Evolutionary conservation across 768 basidiomycete genomes (phyloP).

Genomic region (Mrakia frigida): DNA sequence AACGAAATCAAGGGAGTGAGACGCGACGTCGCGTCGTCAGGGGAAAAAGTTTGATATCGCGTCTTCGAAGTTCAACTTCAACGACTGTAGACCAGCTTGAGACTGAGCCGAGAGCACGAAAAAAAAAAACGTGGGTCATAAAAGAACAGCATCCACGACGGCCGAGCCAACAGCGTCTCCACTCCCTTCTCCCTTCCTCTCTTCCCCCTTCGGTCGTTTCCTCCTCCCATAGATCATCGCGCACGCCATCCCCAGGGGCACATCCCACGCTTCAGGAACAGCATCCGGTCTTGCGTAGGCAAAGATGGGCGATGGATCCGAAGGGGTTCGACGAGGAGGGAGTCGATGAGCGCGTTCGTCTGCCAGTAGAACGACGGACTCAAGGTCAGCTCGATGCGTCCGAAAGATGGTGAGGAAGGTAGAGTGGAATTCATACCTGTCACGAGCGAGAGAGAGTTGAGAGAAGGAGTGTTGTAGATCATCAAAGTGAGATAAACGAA

Average conservation of each 20-base stretch:
- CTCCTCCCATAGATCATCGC: slow-evolving; percentile 17
- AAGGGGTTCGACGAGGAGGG: not conserved
- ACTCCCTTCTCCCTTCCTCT: not conserved
- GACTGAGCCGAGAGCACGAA: too few species aligned
- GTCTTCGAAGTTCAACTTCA: too few species aligned
- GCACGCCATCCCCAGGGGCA: slow-evolving; percentile 8
- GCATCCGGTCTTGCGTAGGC: not conserved
- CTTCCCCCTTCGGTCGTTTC: not conserved
- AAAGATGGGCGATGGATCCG: slow-evolving; percentile 17
- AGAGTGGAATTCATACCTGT: slow-evolving; percentile 35
- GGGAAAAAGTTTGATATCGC: too few species aligned
- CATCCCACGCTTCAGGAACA: slow-evolving; percentile 16
- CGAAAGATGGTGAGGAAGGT: not conserved
- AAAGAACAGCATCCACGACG: not conserved
- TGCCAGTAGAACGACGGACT: not conserved
- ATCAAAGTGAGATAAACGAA: slow-evolving; percentile 38
- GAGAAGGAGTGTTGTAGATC: slow-evolving; percentile 38
- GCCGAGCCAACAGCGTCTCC: not conserved
- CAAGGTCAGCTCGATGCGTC: not conserved
- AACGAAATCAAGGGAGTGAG: not conserved
- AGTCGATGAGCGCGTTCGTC: slow-evolving; percentile 21
- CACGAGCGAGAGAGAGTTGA: slow-evolving; percentile 37
- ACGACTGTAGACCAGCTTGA: too few species aligned
- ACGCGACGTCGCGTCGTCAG: not conserved
- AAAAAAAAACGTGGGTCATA: not conserved